Conservation (phyloP, 345 rosid species). For the Linum trigynum region DNA sequence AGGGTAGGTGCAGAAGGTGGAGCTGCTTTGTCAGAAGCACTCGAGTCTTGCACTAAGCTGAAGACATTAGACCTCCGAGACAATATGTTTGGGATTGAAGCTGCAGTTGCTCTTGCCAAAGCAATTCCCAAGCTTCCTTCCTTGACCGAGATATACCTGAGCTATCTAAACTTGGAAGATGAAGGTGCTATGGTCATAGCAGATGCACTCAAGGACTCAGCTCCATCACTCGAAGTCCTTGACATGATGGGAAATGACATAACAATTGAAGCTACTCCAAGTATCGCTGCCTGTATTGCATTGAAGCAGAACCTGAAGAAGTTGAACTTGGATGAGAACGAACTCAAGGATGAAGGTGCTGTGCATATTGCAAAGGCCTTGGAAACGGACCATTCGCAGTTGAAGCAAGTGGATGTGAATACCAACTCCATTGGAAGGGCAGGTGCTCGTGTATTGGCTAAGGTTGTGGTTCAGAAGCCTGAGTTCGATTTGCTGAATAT, state of each 20-base stretch:
- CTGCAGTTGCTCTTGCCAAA: slow-evolving; percentile 66
- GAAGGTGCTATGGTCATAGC: slow-evolving; percentile 57
- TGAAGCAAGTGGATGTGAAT: slow-evolving; percentile 61
- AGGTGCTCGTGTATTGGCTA: slow-evolving; percentile 59
- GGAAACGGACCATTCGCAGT: slow-evolving; percentile 42
- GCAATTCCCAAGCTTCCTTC: slow-evolving; percentile 47
- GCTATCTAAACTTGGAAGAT: slow-evolving; percentile 81
- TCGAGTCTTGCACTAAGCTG: slow-evolving; percentile 46
- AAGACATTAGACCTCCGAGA: slow-evolving; percentile 82
- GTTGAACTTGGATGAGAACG: slow-evolving; percentile 84
- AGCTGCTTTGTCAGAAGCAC: slow-evolving; percentile 64
- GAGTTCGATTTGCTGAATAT: slow-evolving; percentile 60
- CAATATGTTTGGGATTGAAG: slow-evolving; percentile 76
- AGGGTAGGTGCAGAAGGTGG: slow-evolving; percentile 82
- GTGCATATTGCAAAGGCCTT: slow-evolving; percentile 52
- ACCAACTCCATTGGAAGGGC: slow-evolving; percentile 49
- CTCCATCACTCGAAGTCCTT: slow-evolving; percentile 52
- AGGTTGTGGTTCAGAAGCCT: slow-evolving; percentile 50
- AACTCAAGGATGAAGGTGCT: slow-evolving; percentile 77
- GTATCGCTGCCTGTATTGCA: slow-evolving; percentile 52
- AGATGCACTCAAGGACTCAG: slow-evolving; percentile 58
- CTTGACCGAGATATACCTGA: slow-evolving; percentile 64
- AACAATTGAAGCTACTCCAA: slow-evolving; percentile 54
- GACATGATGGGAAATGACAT: slow-evolving; percentile 95
- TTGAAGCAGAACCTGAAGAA: slow-evolving; percentile 45